These are phyloP conservation scores for Echium plantagineum DNA, from an alignment of 257 asterid species.

Conservation along the genomic window DNA sequence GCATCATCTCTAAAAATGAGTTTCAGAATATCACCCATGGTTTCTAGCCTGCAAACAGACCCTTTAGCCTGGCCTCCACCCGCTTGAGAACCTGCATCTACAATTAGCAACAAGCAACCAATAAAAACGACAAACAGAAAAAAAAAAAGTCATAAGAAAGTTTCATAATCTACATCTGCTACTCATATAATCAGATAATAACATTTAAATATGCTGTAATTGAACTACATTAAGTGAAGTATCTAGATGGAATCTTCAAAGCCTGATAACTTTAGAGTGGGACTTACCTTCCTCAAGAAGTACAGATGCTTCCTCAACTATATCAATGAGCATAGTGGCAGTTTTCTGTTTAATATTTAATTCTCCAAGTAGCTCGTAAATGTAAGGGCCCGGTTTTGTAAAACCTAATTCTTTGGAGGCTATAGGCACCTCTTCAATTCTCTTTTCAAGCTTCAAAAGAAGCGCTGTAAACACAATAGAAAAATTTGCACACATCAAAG, in stretches of 20 bases:
- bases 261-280: constrained; percentile 12
- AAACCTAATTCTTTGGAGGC: constrained; percentile 82
- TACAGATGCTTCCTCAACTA: constrained; percentile 59
- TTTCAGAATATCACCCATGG: constrained; percentile 69
- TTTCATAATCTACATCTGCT: not conserved
- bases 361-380: constrained; percentile 81
- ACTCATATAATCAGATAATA: no score
- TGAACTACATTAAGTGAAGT: not conserved
- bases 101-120: constrained; percentile 17
- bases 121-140: not conserved
- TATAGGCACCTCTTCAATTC: constrained; percentile 74
- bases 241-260: not conserved
- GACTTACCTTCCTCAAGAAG: constrained; percentile 90
- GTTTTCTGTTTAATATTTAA: constrained; percentile 61
- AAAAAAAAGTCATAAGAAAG: not conserved
- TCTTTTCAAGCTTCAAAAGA: constrained; percentile 86
- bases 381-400: constrained; percentile 86
- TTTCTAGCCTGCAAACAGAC: constrained; percentile 56
- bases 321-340: constrained; percentile 61
- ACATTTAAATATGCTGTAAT: no score
- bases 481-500: constrained; percentile 9
- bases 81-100: constrained; percentile 44
- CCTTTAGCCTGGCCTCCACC: constrained; percentile 62
- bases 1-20: constrained; percentile 53
- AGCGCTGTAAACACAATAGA: constrained; percentile 56